Evolutionary conservation across 495 filamentous ascomycete genomes (phyloP), one percentile per base, ranked within the genome.

Genomic region (Annulohypoxylon stygium): DNA sequence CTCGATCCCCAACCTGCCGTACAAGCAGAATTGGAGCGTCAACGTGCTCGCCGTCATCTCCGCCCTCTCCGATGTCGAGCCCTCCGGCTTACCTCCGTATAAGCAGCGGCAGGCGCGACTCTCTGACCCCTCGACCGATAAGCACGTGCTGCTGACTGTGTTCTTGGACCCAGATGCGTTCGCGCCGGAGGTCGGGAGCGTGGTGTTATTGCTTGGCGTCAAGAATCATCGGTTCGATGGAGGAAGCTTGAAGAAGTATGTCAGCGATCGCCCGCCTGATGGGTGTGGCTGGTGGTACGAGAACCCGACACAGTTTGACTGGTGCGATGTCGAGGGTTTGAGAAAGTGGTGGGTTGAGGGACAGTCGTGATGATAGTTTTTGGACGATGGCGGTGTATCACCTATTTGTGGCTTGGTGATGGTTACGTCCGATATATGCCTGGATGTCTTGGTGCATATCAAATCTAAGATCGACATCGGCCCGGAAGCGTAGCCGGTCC

Each of bases 151-250:
- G 10, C 64, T 86, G 2, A 85, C 81, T 0, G 82, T 86, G 7
- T 83, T 83, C 54, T 73, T 86, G 8, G 82, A 85, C n/a, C 80
- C 84, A 14, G 77, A 79, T 0, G 65, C 41, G 9, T 86, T 86
- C 66, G 55, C 54, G 7, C 84, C 84, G 1, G 45, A 23, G 0
- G 69, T 83, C 0, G 83, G 83, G 3, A 82, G 79, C 23, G 80
- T 84, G 25, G 79, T 85, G 10, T 30, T 86, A 48, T 69, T 86
- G 4, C 41, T 82, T 0, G 84, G 84, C 0, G 83, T 83, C 4
- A 86, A 85, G 67, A 86, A 86, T 36, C 84, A 86, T 55, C 65
- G 73, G 18, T 82, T 81, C 54, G 84, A 86, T 7, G 84, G 83
- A 5, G 84, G 84, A 1, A 78, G 79, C 47, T 51, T 86, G 66